These are phyloP conservation scores for Reticulascus tulasneorum DNA, from an alignment of 2,329 filamentous ascomycete genomes.

Conservation along the genomic window DNA sequence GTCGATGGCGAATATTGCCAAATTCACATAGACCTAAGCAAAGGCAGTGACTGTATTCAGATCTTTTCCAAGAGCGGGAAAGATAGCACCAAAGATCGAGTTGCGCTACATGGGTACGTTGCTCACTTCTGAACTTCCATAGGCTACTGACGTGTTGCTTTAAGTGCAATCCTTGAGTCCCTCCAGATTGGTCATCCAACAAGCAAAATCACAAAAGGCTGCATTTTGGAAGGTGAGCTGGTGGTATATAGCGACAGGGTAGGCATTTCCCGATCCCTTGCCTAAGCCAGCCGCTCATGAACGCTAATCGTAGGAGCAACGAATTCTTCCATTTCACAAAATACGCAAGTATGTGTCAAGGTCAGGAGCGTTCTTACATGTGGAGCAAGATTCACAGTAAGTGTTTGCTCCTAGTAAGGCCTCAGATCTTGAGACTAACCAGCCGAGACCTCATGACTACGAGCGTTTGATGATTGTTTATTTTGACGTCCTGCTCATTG, in stretches of 20 bases:
- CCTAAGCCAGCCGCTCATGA: constrained; percentile 14
- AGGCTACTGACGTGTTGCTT: too few relatives aligned
- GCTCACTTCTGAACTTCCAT: too few relatives aligned
- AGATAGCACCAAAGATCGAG: constrained; percentile 73
- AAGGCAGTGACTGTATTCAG: constrained; percentile 53
- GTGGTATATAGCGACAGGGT: constrained; percentile 69
- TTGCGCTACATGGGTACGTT: constrained; percentile 51
- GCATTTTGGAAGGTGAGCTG: constrained; percentile 81
- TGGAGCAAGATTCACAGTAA: constrained; percentile 64
- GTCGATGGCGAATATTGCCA: constrained; percentile 90
- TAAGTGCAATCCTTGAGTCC: constrained; percentile 56
- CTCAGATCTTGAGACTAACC: constrained; percentile 14
- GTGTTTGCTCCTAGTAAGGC: constrained; percentile 20
- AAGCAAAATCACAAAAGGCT: constrained; percentile 59
- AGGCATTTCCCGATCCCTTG: constrained; percentile 12
- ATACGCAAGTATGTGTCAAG: constrained; percentile 76
- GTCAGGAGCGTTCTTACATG: constrained; percentile 66
- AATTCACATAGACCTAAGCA: constrained; percentile 70
- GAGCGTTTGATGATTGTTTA: constrained; percentile 62
- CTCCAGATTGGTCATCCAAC: constrained; percentile 55
- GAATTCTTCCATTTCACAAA: constrained; percentile 73
- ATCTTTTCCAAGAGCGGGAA: constrained; percentile 94
- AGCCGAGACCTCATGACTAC: constrained; percentile 37
- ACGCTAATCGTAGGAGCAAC: constrained; percentile 40
- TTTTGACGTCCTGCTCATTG: constrained; percentile 53